These are phyloP conservation scores for Saussurea involucrata DNA, from an alignment of 129 eudicot genomes.

Conservation along the genomic window DNA sequence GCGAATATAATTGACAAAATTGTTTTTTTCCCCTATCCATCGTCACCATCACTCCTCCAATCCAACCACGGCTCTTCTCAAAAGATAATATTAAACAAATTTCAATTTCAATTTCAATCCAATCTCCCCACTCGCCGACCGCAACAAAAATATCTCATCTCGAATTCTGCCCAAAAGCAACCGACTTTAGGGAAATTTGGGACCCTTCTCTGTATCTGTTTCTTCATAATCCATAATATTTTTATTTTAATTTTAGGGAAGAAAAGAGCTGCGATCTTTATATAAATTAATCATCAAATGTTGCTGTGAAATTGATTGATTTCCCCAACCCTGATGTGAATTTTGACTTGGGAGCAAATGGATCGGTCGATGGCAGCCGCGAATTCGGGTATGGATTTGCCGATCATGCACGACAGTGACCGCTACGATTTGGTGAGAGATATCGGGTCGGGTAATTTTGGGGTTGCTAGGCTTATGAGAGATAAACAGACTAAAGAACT, in stretches of 20 bases:
- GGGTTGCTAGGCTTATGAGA: conserved; percentile 80
- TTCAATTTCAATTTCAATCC: conserved; percentile 8
- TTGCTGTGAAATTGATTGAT: conserved; percentile 4
- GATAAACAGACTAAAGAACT: conserved; percentile 82
- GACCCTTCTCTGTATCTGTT: conserved; percentile 10
- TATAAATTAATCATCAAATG: neutral
- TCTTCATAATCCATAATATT: conserved; percentile 13
- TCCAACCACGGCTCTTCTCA: conserved; percentile 21
- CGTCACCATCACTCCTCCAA: conserved; percentile 44
- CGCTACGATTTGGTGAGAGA: conserved; percentile 73
- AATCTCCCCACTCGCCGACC: conserved; percentile 30
- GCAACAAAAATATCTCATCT: conserved; percentile 32
- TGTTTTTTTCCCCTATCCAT: conserved; percentile 8
- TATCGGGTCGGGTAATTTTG: conserved; percentile 91
- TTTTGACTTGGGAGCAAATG: conserved; percentile 33
- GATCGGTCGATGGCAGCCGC: conserved; percentile 47
- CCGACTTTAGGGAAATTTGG: conserved; percentile 27
- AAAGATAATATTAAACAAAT: conserved; percentile 1
- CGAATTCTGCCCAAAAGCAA: conserved; percentile 26
- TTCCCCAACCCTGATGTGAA: neutral
- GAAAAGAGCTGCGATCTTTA: neutral
- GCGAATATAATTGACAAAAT: too few relatives aligned
- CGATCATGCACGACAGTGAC: conserved; percentile 92
- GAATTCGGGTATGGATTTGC: conserved; percentile 66
- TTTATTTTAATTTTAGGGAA: neutral